Percentiles rank a stretch among this genome's conserved stretches.
These are phyloP conservation scores for Leishmania mexicana DNA, from an alignment of 208 protist species.

Conservation along the genomic window DNA sequence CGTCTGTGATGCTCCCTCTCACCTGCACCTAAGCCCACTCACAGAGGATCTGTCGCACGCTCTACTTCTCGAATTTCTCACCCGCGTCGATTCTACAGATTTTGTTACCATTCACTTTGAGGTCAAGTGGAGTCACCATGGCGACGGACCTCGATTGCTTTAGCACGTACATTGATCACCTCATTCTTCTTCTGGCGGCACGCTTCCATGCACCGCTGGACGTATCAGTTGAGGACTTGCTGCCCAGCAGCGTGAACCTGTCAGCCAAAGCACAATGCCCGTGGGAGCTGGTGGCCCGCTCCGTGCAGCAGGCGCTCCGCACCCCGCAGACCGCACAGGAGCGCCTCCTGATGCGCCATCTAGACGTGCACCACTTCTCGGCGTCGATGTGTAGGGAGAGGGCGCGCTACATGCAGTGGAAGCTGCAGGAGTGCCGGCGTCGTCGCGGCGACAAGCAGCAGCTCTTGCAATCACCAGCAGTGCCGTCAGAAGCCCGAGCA, in stretches of 20 bases:
- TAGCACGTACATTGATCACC: conserved; percentile 82
- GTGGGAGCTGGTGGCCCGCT: conserved; percentile 67
- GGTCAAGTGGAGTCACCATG: conserved; percentile 3
- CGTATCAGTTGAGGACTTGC: conserved; percentile 13
- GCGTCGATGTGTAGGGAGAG: conserved; percentile 62
- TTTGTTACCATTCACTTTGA: no score
- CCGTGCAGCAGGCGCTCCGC: conserved; percentile 55
- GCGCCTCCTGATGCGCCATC: conserved; percentile 41
- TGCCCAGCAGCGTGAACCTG: conserved; percentile 5
- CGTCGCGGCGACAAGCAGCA: background rate
- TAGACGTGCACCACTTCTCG: conserved; percentile 63
- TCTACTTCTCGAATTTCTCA: background rate
- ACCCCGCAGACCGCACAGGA: conserved; percentile 60
- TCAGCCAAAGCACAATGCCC: conserved; percentile 13
- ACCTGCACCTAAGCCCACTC: background rate
- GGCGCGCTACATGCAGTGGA: conserved; percentile 69
- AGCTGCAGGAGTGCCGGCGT: conserved; percentile 21
- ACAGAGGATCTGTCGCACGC: background rate
- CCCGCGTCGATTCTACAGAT: background rate
- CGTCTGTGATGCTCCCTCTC: background rate
- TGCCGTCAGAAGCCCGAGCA: background rate
- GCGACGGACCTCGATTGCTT: conserved; percentile 36
- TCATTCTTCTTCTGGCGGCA: conserved; percentile 81
- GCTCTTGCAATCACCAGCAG: background rate
- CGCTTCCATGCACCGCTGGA: conserved; percentile 71